A percentile compares a stretch with the other conserved stretches of the same genome.
Conservation (phyloP, 2,329 filamentous ascomycete species). For the Fusarium begoniae region DNA sequence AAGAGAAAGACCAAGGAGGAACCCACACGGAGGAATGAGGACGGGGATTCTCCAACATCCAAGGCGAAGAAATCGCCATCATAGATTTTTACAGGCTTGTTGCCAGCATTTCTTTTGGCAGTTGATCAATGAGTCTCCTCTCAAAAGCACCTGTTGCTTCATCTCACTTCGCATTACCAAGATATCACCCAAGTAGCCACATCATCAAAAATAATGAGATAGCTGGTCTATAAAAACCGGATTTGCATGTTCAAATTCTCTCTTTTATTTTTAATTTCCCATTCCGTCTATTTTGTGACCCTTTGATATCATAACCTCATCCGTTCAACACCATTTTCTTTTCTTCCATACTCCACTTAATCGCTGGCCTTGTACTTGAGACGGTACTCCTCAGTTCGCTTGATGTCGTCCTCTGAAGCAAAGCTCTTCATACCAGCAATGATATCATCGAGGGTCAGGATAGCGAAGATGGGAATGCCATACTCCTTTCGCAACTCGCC, state of each 20-base stretch:
- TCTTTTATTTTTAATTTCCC: not conserved
- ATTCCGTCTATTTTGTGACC: constrained; percentile 13
- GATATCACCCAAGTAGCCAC: constrained; percentile 9
- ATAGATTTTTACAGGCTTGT: not conserved
- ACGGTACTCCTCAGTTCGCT: constrained; percentile 78
- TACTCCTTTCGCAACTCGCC: constrained; percentile 86
- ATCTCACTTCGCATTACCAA: constrained; percentile 8
- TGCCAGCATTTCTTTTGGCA: not conserved
- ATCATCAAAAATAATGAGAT: constrained; percentile 32
- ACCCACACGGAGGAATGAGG: constrained; percentile 26
- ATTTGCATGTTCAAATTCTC: constrained; percentile 4
- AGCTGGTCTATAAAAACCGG: constrained; percentile 31
- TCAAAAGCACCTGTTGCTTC: constrained; percentile 15
- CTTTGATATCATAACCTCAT: constrained; percentile 18
- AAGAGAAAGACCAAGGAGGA: constrained; percentile 41
- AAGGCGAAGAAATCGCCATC: constrained; percentile 17
- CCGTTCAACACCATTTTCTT: not conserved
- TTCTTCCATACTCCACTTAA: constrained; percentile 40
- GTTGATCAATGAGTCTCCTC: not conserved
- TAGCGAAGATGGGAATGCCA: constrained; percentile 82
- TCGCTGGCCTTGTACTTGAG: constrained; percentile 70
- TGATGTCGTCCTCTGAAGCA: constrained; percentile 69
- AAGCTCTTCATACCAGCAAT: constrained; percentile 72
- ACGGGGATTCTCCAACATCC: constrained; percentile 15
- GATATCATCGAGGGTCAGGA: constrained; percentile 86